Conservation (phyloP, 2,329 filamentous ascomycete species). For the Boeremia lycopersici region DNA sequence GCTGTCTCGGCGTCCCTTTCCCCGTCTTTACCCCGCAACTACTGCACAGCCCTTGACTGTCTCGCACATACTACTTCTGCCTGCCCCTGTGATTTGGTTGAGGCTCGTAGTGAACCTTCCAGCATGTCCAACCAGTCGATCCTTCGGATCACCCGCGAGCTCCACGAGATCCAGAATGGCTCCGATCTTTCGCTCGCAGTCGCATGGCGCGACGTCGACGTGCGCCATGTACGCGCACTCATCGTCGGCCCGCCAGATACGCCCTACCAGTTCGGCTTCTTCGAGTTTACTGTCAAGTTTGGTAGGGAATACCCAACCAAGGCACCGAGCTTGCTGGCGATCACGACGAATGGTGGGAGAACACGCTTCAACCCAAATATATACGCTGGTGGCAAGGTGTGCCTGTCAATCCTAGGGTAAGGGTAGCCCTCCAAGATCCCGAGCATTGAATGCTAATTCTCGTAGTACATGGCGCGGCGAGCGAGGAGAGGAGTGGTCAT, state of each 20-base stretch:
- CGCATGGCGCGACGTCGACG: slow-evolving; percentile 83
- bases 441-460: background rate
- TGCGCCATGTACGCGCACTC: slow-evolving; percentile 83
- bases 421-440: slow-evolving; percentile 5
- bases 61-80: background rate
- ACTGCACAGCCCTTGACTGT: background rate
- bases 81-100: background rate
- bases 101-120: slow-evolving; percentile 4
- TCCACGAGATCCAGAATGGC: slow-evolving; percentile 82
- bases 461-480: slow-evolving; percentile 89
- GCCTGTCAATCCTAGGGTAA: slow-evolving; percentile 89
- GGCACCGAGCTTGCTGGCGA: slow-evolving; percentile 65
- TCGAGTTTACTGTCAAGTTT: slow-evolving; percentile 85
- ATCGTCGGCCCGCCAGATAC: slow-evolving; percentile 94
- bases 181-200: slow-evolving; percentile 87
- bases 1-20: slow-evolving; percentile 17
- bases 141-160: slow-evolving; percentile 86
- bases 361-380: slow-evolving; percentile 98
- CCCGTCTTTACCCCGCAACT: background rate
- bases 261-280: slow-evolving; percentile 97
- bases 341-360: slow-evolving; percentile 86
- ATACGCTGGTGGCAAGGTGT: slow-evolving; percentile 89
- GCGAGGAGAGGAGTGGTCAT: slow-evolving; percentile 92
- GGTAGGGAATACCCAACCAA: slow-evolving; percentile 81
- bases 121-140: slow-evolving; percentile 83